These are phyloP conservation scores for Paragyromitra xinjiangensis DNA, from an alignment of 495 filamentous ascomycete species.

Conservation along the genomic window DNA sequence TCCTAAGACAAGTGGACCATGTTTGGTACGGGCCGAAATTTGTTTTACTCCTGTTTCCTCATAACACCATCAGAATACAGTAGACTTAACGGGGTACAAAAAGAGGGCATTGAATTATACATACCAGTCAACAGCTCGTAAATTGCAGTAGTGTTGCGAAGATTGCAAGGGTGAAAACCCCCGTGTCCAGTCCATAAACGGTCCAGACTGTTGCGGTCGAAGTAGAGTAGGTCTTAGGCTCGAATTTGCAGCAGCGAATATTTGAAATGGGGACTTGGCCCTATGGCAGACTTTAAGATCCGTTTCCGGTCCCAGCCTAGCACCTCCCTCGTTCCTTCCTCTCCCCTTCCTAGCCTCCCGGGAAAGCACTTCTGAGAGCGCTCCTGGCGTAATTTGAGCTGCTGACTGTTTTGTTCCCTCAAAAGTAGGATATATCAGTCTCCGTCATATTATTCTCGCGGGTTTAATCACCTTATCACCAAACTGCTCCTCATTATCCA, in stretches of 20 bases:
- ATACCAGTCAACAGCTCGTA: constrained; percentile 55
- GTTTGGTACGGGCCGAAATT: constrained; percentile 37
- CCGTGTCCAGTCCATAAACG: constrained; percentile 46
- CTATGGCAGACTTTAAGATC: neutral
- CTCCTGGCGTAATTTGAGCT: neutral
- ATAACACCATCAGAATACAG: constrained; percentile 18
- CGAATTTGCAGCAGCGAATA: neutral
- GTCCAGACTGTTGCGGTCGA: constrained; percentile 12
- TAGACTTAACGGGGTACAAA: neutral
- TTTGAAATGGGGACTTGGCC: neutral
- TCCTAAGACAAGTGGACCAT: constrained; percentile 42
- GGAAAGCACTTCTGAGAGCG: neutral
- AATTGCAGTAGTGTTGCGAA: constrained; percentile 43
- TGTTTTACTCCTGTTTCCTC: constrained; percentile 47
- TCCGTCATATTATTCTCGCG: neutral
- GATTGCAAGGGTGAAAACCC: constrained; percentile 13
- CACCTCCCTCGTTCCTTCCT: neutral
- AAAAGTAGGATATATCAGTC: neutral
- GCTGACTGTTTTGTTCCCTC: neutral
- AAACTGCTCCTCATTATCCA: neutral
- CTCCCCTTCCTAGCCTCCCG: neutral
- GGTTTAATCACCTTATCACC: neutral
- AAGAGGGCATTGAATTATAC: neutral
- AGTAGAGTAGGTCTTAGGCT: neutral
- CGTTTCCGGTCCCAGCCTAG: neutral